A percentile compares a stretch with the other conserved stretches of the same genome.
phyloP scores from a whole-genome alignment of 805 yeast genomes.

The Maudiozyma bulderi region DNA sequence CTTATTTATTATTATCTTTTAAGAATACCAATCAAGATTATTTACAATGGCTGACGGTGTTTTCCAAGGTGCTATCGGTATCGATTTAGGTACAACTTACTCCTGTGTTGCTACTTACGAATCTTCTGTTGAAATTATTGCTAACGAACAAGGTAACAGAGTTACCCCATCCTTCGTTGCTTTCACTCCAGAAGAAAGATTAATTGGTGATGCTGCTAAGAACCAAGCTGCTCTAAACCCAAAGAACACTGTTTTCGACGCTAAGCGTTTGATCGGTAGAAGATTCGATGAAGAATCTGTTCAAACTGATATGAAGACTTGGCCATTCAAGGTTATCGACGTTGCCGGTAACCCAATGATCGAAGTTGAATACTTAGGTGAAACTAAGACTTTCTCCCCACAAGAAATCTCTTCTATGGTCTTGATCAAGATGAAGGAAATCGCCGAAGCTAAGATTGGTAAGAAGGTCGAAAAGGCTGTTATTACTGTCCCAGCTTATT shows the following conservation, averaged over 20 bases:
- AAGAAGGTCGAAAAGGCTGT: slow-evolving; percentile 65
- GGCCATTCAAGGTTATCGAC: slow-evolving; percentile 71
- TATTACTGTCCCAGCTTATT: slow-evolving; percentile 71
- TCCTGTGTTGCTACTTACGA: slow-evolving; percentile 76
- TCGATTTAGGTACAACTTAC: slow-evolving; percentile 88
- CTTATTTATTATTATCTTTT: background rate
- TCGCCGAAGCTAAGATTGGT: slow-evolving; percentile 70
- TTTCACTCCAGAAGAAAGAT: slow-evolving; percentile 66
- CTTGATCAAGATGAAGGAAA: slow-evolving; percentile 72
- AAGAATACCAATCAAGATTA: background rate
- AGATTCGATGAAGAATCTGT: slow-evolving; percentile 67
- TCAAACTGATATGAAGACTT: slow-evolving; percentile 83
- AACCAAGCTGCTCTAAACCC: slow-evolving; percentile 76
- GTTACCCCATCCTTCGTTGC: slow-evolving; percentile 75
- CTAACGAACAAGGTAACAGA: slow-evolving; percentile 93
- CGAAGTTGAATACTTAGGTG: slow-evolving; percentile 61
- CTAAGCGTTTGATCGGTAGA: slow-evolving; percentile 74
- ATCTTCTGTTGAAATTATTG: slow-evolving; percentile 68
- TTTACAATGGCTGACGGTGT: slow-evolving; percentile 89
- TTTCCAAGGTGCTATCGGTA: slow-evolving; percentile 99
- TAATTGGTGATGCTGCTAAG: slow-evolving; percentile 76
- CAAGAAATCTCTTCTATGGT: slow-evolving; percentile 72
- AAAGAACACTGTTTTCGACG: slow-evolving; percentile 68
- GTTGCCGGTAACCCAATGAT: slow-evolving; percentile 57
- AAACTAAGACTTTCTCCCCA: slow-evolving; percentile 59